Percentiles rank a stretch among this genome's conserved stretches.
phyloP scores from a whole-genome alignment of 2,329 filamentous ascomycete species.

The Aaosphaeria pasadenensis region DNA sequence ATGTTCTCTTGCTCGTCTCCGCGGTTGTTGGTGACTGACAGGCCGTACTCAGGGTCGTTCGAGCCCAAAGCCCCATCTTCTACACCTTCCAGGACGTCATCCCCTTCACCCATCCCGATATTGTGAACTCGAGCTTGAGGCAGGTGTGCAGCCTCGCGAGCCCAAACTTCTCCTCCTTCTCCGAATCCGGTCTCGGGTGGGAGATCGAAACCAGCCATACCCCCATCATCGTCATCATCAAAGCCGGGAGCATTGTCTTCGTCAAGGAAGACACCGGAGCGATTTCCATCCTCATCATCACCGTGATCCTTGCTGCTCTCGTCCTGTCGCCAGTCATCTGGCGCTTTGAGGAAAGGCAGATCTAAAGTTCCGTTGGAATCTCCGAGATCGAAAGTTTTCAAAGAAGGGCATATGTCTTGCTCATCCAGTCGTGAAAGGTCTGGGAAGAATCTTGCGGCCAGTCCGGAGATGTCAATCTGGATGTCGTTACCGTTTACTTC shows the following conservation, averaged over 20 bases:
- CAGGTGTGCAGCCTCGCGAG: conserved; percentile 80
- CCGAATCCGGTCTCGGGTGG: conserved; percentile 77
- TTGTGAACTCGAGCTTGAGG: conserved; percentile 81
- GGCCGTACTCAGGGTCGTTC: conserved; percentile 69
- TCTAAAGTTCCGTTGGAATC: conserved; percentile 81
- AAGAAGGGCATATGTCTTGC: conserved; percentile 89
- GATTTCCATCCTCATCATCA: conserved; percentile 55
- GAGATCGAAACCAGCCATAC: conserved; percentile 60
- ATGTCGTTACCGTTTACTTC: conserved; percentile 52
- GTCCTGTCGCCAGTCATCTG: conserved; percentile 78
- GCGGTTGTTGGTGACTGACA: conserved; percentile 71
- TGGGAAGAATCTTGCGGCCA: conserved; percentile 82
- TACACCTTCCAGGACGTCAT: conserved; percentile 45
- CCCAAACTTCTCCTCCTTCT: conserved; percentile 95
- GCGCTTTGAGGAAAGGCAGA: conserved; percentile 85
- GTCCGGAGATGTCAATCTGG: conserved; percentile 73
- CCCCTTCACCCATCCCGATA: conserved; percentile 55
- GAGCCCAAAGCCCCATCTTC: conserved; percentile 51
- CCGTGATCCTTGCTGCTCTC: conserved; percentile 61
- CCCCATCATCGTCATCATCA: conserved; percentile 70
- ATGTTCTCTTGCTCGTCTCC: conserved; percentile 86
- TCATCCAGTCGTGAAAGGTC: conserved; percentile 73
- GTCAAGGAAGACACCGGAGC: conserved; percentile 79
- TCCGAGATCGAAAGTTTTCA: conserved; percentile 91
- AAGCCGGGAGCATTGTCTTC: conserved; percentile 83